These are phyloP conservation scores for Wickerhamomyces ciferrii DNA, from an alignment of 805 yeast genomes.

Conservation along the genomic window DNA sequence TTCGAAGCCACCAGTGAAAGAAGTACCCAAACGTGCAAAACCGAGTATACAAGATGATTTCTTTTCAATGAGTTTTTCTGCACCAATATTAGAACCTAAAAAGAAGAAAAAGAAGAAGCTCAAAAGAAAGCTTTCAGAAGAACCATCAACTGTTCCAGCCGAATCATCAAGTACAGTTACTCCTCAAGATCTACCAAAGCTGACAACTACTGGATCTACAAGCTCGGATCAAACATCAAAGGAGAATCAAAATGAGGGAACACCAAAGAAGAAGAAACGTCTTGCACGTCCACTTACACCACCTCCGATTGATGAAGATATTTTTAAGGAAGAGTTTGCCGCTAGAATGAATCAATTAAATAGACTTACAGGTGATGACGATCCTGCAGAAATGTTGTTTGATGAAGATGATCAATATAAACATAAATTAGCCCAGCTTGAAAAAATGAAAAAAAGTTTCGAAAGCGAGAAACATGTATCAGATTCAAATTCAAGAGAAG, in stretches of 20 bases:
- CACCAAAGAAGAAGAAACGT: background rate
- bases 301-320: conserved; percentile 14
- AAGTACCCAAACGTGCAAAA: background rate
- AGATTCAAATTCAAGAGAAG: background rate
- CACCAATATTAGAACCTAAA: conserved; percentile 1
- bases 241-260: background rate
- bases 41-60: conserved; percentile 19
- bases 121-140: background rate
- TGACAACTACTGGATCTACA: background rate
- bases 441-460: background rate
- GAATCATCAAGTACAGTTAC: background rate
- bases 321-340: conserved; percentile 1
- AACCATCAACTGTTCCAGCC: background rate
- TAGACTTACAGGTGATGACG: background rate
- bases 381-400: background rate
- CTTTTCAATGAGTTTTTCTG: conserved; percentile 16
- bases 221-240: background rate
- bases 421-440: conserved; percentile 1
- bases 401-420: conserved; percentile 4
- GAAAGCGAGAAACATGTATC: background rate
- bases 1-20: background rate
- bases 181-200: background rate
- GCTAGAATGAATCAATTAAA: background rate
- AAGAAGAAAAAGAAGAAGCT: conserved; percentile 13
- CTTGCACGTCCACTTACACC: conserved; percentile 9